phyloP scores from a whole-genome alignment of 805 yeast genomes.

The Cyberlindnera japonica region DNA sequence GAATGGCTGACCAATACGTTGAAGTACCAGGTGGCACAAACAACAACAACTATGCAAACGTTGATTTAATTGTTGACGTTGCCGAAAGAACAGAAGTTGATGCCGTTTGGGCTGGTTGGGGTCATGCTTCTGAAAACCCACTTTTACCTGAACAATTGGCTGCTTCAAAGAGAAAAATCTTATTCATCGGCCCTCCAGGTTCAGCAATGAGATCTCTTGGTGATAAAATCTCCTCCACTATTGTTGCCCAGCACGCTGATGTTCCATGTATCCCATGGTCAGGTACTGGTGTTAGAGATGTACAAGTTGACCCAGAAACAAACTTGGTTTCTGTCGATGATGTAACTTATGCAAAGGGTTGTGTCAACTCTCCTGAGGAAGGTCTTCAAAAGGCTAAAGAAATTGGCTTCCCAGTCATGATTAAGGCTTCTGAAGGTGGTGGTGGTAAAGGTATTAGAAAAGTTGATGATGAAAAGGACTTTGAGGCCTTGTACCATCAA shows the following conservation, averaged over 20 bases:
- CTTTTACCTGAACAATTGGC: constrained; percentile 89
- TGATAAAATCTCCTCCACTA: constrained; percentile 96
- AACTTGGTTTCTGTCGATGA: constrained; percentile 88
- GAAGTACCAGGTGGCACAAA: constrained; percentile 99
- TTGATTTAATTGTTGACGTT: constrained; percentile 91
- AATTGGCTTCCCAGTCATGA: constrained; percentile 98
- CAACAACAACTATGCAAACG: constrained; percentile 97
- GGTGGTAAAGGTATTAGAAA: constrained; percentile 99
- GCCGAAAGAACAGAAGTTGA: constrained; percentile 96
- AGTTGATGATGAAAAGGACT: constrained; percentile 81
- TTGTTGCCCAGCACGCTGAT: constrained; percentile 97
- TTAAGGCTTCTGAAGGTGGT: constrained; percentile 99
- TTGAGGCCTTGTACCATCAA: constrained; percentile 74
- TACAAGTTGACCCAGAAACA: constrained; percentile 59
- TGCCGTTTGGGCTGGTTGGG: constrained; percentile 99
- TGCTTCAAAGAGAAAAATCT: constrained; percentile 82
- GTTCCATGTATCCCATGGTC: constrained; percentile 99
- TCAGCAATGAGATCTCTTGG: constrained; percentile 99
- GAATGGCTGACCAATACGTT: constrained; percentile 98
- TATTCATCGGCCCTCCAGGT: constrained; percentile 98
- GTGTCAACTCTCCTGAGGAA: constrained; percentile 81
- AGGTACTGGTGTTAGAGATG: constrained; percentile 93
- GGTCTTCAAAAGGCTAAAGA: constrained; percentile 80
- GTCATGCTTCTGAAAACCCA: constrained; percentile 99
- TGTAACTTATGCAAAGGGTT: constrained; percentile 80